These are phyloP conservation scores for Rhodotorula sp. DNA, from an alignment of 1,284 basidiomycete species.

Conservation along the genomic window DNA sequence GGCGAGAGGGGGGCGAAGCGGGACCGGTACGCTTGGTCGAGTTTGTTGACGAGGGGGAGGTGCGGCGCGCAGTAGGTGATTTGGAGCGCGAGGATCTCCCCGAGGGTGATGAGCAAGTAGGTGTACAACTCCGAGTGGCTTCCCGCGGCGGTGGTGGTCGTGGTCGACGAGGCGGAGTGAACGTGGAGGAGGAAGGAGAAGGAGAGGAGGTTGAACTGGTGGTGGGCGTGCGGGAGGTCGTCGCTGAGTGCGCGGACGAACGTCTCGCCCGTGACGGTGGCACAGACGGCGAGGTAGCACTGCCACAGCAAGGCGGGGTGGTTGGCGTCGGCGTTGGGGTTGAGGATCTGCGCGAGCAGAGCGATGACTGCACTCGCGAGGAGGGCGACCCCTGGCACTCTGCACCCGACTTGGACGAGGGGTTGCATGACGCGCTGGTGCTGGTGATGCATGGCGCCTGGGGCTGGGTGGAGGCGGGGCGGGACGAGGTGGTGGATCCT, in stretches of 20 bases:
- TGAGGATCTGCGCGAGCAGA: conserved; percentile 4
- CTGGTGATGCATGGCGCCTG: neutral
- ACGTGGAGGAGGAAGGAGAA: conserved; percentile 41
- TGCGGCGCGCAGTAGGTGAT: conserved; percentile 23
- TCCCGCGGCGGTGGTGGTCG: no score
- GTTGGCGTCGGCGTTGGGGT: neutral
- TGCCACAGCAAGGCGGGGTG: conserved; percentile 24
- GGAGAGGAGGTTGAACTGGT: conserved; percentile 36
- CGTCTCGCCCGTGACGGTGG: conserved; percentile 23
- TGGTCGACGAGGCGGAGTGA: conserved; percentile 14
- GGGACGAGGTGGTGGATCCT: conserved; percentile 38
- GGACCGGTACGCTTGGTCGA: neutral
- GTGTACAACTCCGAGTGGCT: conserved; percentile 21
- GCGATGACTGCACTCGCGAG: neutral
- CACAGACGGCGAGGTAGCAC: conserved; percentile 16
- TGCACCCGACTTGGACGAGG: conserved; percentile 6
- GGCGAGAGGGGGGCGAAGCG: neutral
- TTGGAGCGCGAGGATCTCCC: conserved; percentile 33
- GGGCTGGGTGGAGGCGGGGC: conserved; percentile 5
- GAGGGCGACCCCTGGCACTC: conserved; percentile 13
- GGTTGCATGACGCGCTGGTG: neutral
- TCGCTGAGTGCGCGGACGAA: conserved; percentile 29
- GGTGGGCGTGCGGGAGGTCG: conserved; percentile 16
- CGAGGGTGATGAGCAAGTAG: conserved; percentile 25
- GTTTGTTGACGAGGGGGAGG: neutral